Conservation (phyloP, 2,329 filamentous ascomycete species). For the Escovopsis sp. region DNA sequence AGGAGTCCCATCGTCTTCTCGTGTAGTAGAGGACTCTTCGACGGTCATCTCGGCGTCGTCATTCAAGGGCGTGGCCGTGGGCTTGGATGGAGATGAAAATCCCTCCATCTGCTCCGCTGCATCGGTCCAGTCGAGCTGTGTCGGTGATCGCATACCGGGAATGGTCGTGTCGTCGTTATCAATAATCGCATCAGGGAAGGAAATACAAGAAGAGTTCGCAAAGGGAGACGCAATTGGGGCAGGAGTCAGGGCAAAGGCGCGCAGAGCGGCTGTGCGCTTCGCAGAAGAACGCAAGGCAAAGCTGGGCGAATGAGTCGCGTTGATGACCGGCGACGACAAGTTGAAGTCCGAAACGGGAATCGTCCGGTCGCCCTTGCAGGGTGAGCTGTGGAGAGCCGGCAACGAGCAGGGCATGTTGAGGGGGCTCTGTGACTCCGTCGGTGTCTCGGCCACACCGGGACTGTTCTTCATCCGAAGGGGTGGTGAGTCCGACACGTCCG, state of each 20-base stretch:
- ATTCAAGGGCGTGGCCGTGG: slow-evolving; percentile 1
- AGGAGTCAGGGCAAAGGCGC: background rate
- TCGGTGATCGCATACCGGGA: background rate
- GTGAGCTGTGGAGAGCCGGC: background rate
- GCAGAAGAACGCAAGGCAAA: background rate
- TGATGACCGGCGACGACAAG: background rate
- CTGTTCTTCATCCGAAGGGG: slow-evolving; percentile 7
- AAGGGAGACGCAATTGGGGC: background rate
- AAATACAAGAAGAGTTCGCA: background rate
- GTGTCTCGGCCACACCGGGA: background rate
- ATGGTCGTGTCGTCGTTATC: background rate
- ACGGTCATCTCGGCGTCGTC: too few relatives aligned
- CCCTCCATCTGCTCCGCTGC: background rate
- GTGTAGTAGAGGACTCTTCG: too few relatives aligned
- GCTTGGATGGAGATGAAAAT: slow-evolving; percentile 2
- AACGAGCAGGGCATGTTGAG: background rate
- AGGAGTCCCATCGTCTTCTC: background rate
- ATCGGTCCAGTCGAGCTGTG: background rate
- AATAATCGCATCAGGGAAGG: background rate
- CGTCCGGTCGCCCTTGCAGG: slow-evolving; percentile 1
- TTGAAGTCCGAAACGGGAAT: slow-evolving; percentile 4
- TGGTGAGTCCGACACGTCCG: slow-evolving; percentile 13
- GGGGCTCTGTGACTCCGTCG: background rate
- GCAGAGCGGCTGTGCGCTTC: background rate
- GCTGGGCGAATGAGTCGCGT: background rate